Base-by-base conservation (phyloP, 2,329 filamentous ascomycete species). In the Xylariaceae sp. region DNA sequence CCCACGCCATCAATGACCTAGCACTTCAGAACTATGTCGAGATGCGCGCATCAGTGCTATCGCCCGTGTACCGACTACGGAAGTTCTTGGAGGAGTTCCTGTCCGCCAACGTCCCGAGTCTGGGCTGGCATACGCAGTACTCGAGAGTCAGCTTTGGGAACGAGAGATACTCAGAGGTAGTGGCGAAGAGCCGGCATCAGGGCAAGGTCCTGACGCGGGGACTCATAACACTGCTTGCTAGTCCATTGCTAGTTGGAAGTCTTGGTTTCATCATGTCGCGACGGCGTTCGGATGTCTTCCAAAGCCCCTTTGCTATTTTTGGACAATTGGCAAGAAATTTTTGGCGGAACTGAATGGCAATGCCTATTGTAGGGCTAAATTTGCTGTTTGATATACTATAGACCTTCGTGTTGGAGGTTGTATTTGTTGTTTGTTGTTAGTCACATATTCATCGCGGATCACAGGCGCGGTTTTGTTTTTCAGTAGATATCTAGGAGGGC, bases 91-190 rank as follows among this genome's bases (percentile, higher is more conserved):
- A 99, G 71, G 94, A 99, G 76, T 84, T 82, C 39, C 77, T 97
- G 55, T 90, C 88, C 55, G 82, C 88, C 11, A 87, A 88, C 67
- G 70, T 95, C 1, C 94, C 94, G 0, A 77, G 81, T 30, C 75
- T 92, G 10, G 94, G 93, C 0, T 97, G 93, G 87, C 86, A 88
- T 70, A 99, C 94, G 1, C 91, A 96, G 75, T 99, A 99, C 72
- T 86, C 89, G 0, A 83, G 93, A 17, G 88, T 99, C 7, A 96
- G 92, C 66, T 99, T 99, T 72, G 90, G 90, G 60, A 97, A 96
- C 69, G 88, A 96, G 75, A 79, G 89, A 17, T 99, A 99, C 73
- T 90, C 89, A 0, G 88, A 95, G 62, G 89, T 97, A 2, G 82
- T 91, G 39, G 78, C 76, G 45, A 83, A 82, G 65, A 90, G 88